These are phyloP conservation scores for Colletotrichum lini DNA, from an alignment of 2,329 filamentous ascomycete genomes.

Conservation along the genomic window DNA sequence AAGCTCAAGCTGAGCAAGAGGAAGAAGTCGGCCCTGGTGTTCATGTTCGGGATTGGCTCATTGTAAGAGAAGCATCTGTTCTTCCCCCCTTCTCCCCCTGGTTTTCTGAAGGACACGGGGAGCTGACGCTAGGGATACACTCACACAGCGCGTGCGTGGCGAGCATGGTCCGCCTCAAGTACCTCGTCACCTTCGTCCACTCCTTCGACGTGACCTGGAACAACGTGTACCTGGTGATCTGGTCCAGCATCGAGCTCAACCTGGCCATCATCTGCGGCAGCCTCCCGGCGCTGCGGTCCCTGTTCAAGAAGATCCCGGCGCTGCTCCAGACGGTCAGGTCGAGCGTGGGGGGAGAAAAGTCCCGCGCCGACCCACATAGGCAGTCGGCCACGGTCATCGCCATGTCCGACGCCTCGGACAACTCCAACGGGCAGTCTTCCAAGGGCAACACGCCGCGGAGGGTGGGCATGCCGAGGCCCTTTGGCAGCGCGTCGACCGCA, in stretches of 20 bases:
- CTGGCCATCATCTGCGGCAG: constrained; percentile 60
- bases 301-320: constrained; percentile 41
- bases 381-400: background rate
- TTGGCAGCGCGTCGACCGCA: background rate
- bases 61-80: constrained; percentile 30
- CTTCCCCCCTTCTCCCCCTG: too few species aligned
- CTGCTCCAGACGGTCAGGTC: background rate
- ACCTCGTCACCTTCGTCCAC: constrained; percentile 38
- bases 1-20: constrained; percentile 31
- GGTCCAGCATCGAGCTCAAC: constrained; percentile 51
- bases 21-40: constrained; percentile 35
- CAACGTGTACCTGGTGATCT: constrained; percentile 41
- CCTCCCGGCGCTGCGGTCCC: constrained; percentile 57
- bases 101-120: too few species aligned
- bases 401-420: background rate
- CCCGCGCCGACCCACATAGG: background rate
- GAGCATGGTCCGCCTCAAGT: constrained; percentile 42
- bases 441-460: background rate
- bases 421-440: background rate
- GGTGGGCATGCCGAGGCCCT: background rate
- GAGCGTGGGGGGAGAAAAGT: background rate
- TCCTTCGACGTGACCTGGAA: constrained; percentile 32
- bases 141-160: constrained; percentile 41
- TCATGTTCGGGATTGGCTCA: constrained; percentile 42
- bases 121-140: background rate